phyloP scores from a whole-genome alignment of 1,284 basidiomycete genomes.

The Kalmanozyma brasiliensis region DNA sequence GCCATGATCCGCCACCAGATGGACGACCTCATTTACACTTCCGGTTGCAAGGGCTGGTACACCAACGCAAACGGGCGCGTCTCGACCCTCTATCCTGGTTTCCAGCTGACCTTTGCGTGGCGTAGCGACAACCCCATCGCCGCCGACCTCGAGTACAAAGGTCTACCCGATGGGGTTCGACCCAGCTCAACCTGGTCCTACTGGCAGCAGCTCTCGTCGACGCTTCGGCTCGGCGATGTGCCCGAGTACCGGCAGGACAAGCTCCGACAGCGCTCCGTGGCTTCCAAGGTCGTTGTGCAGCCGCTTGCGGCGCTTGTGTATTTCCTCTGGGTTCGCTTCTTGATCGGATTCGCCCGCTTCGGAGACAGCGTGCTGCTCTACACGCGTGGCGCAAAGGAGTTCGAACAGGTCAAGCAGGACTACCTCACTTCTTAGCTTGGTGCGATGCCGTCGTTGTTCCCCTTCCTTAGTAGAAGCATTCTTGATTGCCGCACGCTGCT shows the following conservation, averaged over 20 bases:
- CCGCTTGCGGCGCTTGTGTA: neutral
- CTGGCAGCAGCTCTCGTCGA: slow-evolving; percentile 19
- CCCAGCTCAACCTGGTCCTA: slow-evolving; percentile 20
- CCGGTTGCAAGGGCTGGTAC: slow-evolving; percentile 46
- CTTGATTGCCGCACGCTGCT: too few species aligned
- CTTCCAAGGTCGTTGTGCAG: neutral
- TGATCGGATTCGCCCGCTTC: neutral
- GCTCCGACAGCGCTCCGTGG: slow-evolving; percentile 4
- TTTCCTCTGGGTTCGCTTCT: too few species aligned
- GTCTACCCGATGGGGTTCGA: slow-evolving; percentile 1
- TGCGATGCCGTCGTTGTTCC: too few species aligned
- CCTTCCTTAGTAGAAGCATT: too few species aligned
- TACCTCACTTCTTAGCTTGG: too few species aligned
- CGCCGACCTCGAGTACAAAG: slow-evolving; percentile 18
- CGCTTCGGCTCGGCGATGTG: slow-evolving; percentile 23
- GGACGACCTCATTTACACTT: slow-evolving; percentile 38
- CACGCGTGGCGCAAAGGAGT: too few species aligned
- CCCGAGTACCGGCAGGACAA: slow-evolving; percentile 21
- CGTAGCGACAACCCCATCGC: slow-evolving; percentile 30
- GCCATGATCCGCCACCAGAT: slow-evolving; percentile 34
- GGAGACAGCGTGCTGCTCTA: neutral
- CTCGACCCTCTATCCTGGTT: slow-evolving; percentile 29
- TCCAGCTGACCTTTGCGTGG: slow-evolving; percentile 36
- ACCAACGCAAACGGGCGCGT: slow-evolving; percentile 29
- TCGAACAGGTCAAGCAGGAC: too few species aligned